These are phyloP conservation scores for Mycena crocata DNA, from an alignment of 768 basidiomycete genomes.

Conservation along the genomic window DNA sequence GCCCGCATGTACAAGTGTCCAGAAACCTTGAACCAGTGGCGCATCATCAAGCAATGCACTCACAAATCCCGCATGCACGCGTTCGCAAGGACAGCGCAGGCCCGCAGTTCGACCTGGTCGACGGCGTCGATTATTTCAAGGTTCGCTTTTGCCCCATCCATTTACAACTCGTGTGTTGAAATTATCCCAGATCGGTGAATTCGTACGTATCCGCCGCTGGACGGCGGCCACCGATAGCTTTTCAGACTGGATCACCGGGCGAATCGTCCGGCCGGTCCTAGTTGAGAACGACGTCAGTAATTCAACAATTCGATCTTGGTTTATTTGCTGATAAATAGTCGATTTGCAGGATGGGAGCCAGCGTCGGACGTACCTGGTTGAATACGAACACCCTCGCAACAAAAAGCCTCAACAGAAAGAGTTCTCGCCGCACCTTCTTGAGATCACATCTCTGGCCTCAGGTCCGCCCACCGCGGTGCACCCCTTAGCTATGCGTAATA, in stretches of 20 bases:
- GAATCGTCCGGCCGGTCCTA: constrained; percentile 14
- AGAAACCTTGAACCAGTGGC: neutral
- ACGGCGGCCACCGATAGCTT: neutral
- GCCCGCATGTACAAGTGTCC: neutral
- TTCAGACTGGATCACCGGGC: constrained; percentile 13
- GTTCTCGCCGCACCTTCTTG: constrained; percentile 23
- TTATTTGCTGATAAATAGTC: neutral
- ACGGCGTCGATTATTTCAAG: constrained; percentile 30
- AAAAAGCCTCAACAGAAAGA: constrained; percentile 3
- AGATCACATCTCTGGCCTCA: constrained; percentile 19
- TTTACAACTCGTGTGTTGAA: neutral
- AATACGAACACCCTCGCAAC: constrained; percentile 7
- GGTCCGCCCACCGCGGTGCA: constrained; percentile 1
- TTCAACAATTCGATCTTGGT: neutral
- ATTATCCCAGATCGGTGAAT: constrained; percentile 21
- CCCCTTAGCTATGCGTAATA: neutral
- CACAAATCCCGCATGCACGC: too few species aligned
- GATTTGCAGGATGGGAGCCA: constrained; percentile 19
- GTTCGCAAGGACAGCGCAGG: neutral
- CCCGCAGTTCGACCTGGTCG: constrained; percentile 23
- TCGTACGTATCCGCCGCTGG: constrained; percentile 30
- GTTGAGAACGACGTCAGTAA: constrained; percentile 13
- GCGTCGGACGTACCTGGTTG: constrained; percentile 17
- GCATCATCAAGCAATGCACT: neutral
- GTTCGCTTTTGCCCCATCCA: neutral